These are phyloP conservation scores for Komagataella ulmi DNA, from an alignment of 805 yeast genomes.

Conservation along the genomic window DNA sequence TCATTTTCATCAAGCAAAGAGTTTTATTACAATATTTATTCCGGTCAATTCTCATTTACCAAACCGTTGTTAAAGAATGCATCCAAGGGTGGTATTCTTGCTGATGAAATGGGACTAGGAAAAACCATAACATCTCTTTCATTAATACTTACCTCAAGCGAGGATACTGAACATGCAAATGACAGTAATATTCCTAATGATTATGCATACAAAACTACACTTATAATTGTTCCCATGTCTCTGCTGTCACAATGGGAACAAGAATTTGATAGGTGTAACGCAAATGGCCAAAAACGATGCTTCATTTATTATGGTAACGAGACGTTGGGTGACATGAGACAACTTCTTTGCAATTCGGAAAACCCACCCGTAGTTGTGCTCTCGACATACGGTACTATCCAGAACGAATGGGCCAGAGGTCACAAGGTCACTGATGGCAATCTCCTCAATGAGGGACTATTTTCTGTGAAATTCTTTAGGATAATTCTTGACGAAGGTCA, in stretches of 20 bases:
- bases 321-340: slow-evolving; percentile 33
- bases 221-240: slow-evolving; percentile 84
- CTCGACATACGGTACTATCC: slow-evolving; percentile 82
- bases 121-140: slow-evolving; percentile 80
- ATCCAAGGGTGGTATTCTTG: slow-evolving; percentile 74
- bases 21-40: slow-evolving; percentile 68
- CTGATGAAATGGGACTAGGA: slow-evolving; percentile 97
- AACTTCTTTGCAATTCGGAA: slow-evolving; percentile 24
- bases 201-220: slow-evolving; percentile 61
- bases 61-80: slow-evolving; percentile 52
- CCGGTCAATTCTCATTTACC: slow-evolving; percentile 62
- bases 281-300: slow-evolving; percentile 26
- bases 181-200: slow-evolving; percentile 10
- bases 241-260: slow-evolving; percentile 83
- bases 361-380: slow-evolving; percentile 57
- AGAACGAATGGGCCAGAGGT: slow-evolving; percentile 53
- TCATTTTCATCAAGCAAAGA: slow-evolving; percentile 5
- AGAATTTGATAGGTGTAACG: slow-evolving; percentile 54
- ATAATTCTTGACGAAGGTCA: slow-evolving; percentile 86
- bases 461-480: slow-evolving; percentile 60
- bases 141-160: slow-evolving; percentile 51
- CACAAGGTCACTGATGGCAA: slow-evolving; percentile 11
- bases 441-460: slow-evolving; percentile 37
- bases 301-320: slow-evolving; percentile 69
- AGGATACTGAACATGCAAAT: slow-evolving; percentile 22